These are phyloP conservation scores for Raffaelea albimanens DNA, from an alignment of 2,329 filamentous ascomycete species.

Conservation along the genomic window DNA sequence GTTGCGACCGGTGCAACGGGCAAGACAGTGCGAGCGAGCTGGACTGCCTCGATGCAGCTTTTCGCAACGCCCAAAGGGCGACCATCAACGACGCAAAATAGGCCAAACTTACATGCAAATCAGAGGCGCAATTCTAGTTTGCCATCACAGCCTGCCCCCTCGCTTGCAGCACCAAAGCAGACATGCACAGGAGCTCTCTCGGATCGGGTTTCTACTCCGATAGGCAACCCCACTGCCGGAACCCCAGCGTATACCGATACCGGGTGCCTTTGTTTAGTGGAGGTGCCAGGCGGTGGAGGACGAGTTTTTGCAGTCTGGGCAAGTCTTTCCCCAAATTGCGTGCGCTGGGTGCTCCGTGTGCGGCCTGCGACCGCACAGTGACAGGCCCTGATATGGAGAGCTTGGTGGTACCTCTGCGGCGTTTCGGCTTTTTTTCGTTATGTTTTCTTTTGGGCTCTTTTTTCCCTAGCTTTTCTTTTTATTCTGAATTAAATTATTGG, in stretches of 20 bases:
- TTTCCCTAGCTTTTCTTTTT: not conserved
- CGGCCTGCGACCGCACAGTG: no score
- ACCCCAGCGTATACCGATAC: slow-evolving; percentile 8
- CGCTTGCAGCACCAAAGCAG: no score
- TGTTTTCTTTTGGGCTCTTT: not conserved
- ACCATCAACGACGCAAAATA: no score
- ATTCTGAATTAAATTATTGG: not conserved
- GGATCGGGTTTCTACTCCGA: not conserved
- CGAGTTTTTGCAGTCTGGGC: no score
- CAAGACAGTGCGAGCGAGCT: not conserved
- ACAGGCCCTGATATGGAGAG: no score
- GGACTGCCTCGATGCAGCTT: not conserved
- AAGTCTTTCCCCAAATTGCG: no score
- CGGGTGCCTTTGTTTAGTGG: not conserved
- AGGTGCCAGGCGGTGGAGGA: no score
- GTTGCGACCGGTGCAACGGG: not conserved
- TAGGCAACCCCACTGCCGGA: not conserved
- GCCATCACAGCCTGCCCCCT: no score
- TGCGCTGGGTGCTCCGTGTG: not conserved
- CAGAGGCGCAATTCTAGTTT: no score
- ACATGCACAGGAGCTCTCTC: no score
- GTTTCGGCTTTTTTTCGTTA: not conserved
- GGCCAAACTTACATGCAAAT: no score
- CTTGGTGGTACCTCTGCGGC: not conserved
- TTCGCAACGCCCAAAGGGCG: no score